phyloP scores from a whole-genome alignment of 805 yeast species.

The Clavispora fructus region DNA sequence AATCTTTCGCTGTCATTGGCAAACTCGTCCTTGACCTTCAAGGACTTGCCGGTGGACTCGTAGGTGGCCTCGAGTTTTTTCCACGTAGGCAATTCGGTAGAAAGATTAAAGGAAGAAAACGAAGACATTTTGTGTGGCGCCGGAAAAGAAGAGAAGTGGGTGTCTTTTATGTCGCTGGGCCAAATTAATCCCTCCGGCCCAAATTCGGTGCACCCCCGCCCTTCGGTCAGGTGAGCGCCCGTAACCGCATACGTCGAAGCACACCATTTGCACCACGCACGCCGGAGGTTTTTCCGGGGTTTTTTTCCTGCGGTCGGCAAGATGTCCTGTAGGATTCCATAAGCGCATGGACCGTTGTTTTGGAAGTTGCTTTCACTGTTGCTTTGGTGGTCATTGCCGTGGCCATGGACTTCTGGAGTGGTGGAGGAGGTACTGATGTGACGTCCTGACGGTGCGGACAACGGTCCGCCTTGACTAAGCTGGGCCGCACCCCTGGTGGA shows the following conservation, averaged over 20 bases:
- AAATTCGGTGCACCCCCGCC: constrained; percentile 10
- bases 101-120: constrained; percentile 43
- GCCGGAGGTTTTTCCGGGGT: not conserved
- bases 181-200: not conserved
- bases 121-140: constrained; percentile 9
- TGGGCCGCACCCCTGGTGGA: too few species aligned
- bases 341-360: too few species aligned
- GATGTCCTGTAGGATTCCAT: too few species aligned
- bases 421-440: too few species aligned
- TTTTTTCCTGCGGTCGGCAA: not conserved
- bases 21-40: constrained; percentile 77
- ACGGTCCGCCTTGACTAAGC: too few species aligned
- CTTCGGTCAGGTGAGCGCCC: constrained; percentile 7
- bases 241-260: not conserved
- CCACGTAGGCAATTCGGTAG: constrained; percentile 82
- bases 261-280: not conserved
- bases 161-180: not conserved
- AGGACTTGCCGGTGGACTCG: constrained; percentile 61
- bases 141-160: not conserved
- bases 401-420: too few species aligned
- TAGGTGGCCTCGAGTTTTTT: constrained; percentile 65
- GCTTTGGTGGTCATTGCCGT: too few species aligned
- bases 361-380: too few species aligned
- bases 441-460: too few species aligned
- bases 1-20: constrained; percentile 69